Percentiles rank a stretch among this genome's conserved stretches.
phyloP scores from a whole-genome alignment of 2,329 filamentous ascomycete species.

The Aspergillus aculeatus region DNA sequence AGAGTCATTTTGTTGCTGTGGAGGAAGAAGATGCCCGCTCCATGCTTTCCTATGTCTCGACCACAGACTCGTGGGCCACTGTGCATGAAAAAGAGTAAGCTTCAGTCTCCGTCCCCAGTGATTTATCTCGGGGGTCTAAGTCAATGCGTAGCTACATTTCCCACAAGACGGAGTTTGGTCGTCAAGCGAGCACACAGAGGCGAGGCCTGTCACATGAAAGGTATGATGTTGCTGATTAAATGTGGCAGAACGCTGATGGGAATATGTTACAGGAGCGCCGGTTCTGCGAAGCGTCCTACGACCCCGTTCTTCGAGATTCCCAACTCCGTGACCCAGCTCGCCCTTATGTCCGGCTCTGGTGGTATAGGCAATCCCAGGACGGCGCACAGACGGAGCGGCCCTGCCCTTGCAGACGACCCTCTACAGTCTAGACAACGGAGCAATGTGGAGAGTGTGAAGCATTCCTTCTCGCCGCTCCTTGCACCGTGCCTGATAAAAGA shows the following conservation, averaged over 20 bases:
- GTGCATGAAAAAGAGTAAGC: slow-evolving; percentile 22
- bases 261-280: neutral
- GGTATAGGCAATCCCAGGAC: neutral
- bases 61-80: slow-evolving; percentile 26
- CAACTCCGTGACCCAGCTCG: neutral
- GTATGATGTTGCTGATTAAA: neutral
- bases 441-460: slow-evolving; percentile 8
- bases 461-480: slow-evolving; percentile 19
- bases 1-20: slow-evolving; percentile 3
- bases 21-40: slow-evolving; percentile 15
- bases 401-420: neutral
- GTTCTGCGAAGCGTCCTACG: neutral
- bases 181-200: neutral
- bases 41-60: slow-evolving; percentile 20
- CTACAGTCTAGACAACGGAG: neutral
- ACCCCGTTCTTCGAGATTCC: neutral
- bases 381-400: neutral
- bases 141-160: neutral
- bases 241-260: neutral
- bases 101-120: neutral
- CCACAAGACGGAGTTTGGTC: neutral
- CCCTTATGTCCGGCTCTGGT: neutral
- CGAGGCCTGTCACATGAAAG: neutral
- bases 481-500: slow-evolving; percentile 23
- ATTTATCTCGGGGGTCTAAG: neutral